Evolutionary conservation across 1,139 yeast genomes (phyloP).

Genomic region (Candida sojae): DNA sequence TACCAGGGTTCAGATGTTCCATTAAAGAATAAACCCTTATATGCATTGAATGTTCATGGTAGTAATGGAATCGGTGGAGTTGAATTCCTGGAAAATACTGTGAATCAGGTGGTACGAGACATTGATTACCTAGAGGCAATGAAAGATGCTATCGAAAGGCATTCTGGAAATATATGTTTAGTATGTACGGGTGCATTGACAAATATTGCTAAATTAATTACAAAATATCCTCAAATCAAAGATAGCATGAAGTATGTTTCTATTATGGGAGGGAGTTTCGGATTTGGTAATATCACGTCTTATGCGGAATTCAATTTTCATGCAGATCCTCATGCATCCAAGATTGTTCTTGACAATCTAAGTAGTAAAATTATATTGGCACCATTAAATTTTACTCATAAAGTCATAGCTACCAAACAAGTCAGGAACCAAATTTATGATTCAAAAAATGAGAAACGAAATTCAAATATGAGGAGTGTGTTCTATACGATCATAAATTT

Average conservation of each 20-base stretch:
- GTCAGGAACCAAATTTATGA: conserved; percentile 37
- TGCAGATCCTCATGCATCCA: conserved; percentile 78
- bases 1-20: conserved; percentile 68
- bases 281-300: conserved; percentile 45
- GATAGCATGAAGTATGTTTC: conserved; percentile 51
- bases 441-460: conserved; percentile 13
- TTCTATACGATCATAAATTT: conserved; percentile 59
- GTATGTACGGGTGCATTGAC: conserved; percentile 77
- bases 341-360: conserved; percentile 48
- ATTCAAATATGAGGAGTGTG: conserved; percentile 49
- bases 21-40: conserved; percentile 45
- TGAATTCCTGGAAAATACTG: conserved; percentile 53
- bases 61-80: conserved; percentile 75
- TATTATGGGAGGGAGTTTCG: conserved; percentile 78
- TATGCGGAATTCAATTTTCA: conserved; percentile 79
- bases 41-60: conserved; percentile 74
- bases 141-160: conserved; percentile 43
- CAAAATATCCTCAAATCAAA: conserved; percentile 52
- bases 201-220: conserved; percentile 58
- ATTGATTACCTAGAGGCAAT: conserved; percentile 59
- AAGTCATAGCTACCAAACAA: conserved; percentile 56
- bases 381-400: conserved; percentile 74
- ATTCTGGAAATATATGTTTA: conserved; percentile 52
- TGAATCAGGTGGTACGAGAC: conserved; percentile 27
- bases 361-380: conserved; percentile 53